phyloP scores from a whole-genome alignment of 495 filamentous ascomycete genomes.

The Podospora appendiculata region DNA sequence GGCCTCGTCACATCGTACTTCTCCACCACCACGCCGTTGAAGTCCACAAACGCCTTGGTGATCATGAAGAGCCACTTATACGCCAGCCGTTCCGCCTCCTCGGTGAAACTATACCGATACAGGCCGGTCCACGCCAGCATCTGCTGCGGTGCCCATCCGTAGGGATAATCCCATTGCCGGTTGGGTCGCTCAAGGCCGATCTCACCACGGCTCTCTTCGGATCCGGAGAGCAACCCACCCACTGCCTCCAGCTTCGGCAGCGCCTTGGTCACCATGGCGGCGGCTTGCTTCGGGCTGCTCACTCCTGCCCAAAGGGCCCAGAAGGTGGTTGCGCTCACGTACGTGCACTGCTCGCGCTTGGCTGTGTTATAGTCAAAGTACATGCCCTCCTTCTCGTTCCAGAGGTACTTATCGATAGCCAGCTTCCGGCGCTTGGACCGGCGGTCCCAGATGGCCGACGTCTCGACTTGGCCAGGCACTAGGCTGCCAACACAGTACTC shows the following conservation, averaged over 20 bases:
- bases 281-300: slow-evolving; percentile 70
- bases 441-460: slow-evolving; percentile 81
- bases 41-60: slow-evolving; percentile 93
- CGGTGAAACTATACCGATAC: slow-evolving; percentile 79
- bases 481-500: slow-evolving; percentile 63
- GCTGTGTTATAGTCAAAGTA: slow-evolving; percentile 93
- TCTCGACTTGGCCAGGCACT: slow-evolving; percentile 56
- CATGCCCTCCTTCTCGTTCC: slow-evolving; percentile 85
- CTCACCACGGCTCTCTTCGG: slow-evolving; percentile 73
- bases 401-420: slow-evolving; percentile 80
- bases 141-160: slow-evolving; percentile 97
- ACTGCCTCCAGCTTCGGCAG: slow-evolving; percentile 79
- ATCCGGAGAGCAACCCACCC: slow-evolving; percentile 85
- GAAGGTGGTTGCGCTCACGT: slow-evolving; percentile 86
- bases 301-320: slow-evolving; percentile 96
- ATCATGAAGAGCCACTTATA: slow-evolving; percentile 98
- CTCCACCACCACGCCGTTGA: slow-evolving; percentile 94
- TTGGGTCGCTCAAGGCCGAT: slow-evolving; percentile 79
- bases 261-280: slow-evolving; percentile 62
- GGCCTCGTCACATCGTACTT: slow-evolving; percentile 94
- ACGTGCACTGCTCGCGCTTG: slow-evolving; percentile 65
- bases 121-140: slow-evolving; percentile 95
- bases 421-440: slow-evolving; percentile 71
- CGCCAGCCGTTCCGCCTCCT: slow-evolving; percentile 77
- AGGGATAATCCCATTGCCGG: slow-evolving; percentile 96